A percentile compares a stretch with the other conserved stretches of the same genome.
phyloP scores from a whole-genome alignment of 345 rosid genomes.

The Garcia nutans region DNA sequence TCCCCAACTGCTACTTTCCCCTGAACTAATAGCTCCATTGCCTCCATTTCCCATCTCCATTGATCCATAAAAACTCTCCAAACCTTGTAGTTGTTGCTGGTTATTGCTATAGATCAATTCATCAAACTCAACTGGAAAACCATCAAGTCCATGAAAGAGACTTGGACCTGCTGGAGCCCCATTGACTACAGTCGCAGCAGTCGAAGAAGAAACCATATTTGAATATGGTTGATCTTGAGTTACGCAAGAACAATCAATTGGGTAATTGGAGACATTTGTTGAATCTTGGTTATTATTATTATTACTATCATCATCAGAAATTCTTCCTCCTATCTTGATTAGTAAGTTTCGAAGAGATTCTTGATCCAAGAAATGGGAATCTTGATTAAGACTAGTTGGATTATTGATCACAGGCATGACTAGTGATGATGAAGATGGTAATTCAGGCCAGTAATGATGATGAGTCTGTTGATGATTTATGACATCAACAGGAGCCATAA shows the following conservation, averaged over 20 bases:
- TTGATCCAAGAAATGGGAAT: conserved; percentile 38
- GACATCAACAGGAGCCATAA: conserved; percentile 12
- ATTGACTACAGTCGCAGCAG: conserved; percentile 17
- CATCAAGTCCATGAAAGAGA: conserved; percentile 41
- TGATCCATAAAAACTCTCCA: conserved; percentile 33
- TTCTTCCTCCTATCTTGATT: conserved; percentile 45
- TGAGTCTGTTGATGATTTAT: conserved; percentile 21
- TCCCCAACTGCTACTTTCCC: conserved; percentile 58
- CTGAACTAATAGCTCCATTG: conserved; percentile 44
- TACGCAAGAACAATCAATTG: conserved; percentile 15
- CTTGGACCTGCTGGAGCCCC: conserved; percentile 25
- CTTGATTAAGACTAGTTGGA: conserved; percentile 6
- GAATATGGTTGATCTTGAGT: conserved; percentile 26
- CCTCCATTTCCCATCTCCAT: conserved; percentile 23
- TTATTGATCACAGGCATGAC: conserved; percentile 10
- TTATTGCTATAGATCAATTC: conserved; percentile 20
- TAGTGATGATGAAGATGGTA: conserved; percentile 5
- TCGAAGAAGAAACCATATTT: conserved; percentile 30
- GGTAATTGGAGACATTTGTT: conserved; percentile 1
- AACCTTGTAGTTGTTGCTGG: conserved; percentile 15
- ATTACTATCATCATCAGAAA: conserved; percentile 21
- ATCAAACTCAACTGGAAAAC: conserved; percentile 20
- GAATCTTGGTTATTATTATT: conserved; percentile 16
- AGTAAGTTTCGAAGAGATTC: conserved; percentile 38
- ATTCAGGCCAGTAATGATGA: conserved; percentile 32